Percentiles rank a stretch among this genome's conserved stretches.
Conservation (phyloP, 176 grass and related monocot genomes). For the Carex littledalei region DNA sequence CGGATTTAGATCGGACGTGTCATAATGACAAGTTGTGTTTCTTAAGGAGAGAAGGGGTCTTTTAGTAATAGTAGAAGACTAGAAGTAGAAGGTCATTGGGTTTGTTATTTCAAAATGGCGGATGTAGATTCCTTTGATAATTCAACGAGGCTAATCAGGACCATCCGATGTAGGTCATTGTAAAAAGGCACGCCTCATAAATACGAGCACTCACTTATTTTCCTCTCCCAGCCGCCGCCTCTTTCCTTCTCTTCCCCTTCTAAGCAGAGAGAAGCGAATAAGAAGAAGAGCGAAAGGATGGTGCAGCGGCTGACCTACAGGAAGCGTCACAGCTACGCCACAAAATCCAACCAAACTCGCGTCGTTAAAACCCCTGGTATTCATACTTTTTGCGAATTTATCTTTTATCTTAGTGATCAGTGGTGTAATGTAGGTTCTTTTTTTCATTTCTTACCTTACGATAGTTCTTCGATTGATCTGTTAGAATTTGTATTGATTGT, state of each 20-base stretch:
- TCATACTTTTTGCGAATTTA: not conserved
- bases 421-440: not conserved
- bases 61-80: not conserved
- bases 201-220: not conserved
- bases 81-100: too few species aligned
- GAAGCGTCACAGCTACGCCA: slow-evolving; percentile 35
- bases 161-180: slow-evolving; percentile 65
- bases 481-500: not conserved
- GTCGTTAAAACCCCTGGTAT: slow-evolving; percentile 36
- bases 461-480: not conserved
- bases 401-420: not conserved
- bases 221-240: not conserved
- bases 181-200: slow-evolving; percentile 19
- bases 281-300: slow-evolving; percentile 38
- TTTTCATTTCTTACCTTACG: not conserved
- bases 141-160: not conserved
- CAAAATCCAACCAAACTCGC: slow-evolving; percentile 38
- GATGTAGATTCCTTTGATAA: not conserved
- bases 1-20: slow-evolving; percentile 1
- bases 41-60: too few species aligned
- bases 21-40: not conserved
- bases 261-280: slow-evolving; percentile 10
- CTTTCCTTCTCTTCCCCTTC: not conserved
- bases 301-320: slow-evolving; percentile 52
- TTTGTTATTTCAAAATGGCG: too few species aligned